Percentiles rank a stretch among this genome's conserved stretches.
Evolutionary conservation across 768 basidiomycete genomes (phyloP).

Genomic region (Coprinopsis cinerea): DNA sequence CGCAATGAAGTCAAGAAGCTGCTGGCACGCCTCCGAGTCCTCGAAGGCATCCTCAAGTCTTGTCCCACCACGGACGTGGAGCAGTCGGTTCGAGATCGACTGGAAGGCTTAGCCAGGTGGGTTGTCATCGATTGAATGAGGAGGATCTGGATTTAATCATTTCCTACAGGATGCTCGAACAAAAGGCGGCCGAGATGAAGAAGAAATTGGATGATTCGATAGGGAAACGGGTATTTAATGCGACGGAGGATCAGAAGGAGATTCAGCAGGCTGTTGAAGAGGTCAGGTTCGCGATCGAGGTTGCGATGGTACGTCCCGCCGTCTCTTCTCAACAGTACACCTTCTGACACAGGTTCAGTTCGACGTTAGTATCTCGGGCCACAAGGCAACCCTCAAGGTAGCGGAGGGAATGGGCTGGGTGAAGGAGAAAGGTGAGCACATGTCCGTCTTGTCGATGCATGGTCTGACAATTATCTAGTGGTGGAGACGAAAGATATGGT

Average conservation of each 20-base stretch:
- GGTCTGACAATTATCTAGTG: too few species aligned
- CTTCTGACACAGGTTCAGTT: not conserved
- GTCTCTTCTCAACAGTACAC: not conserved
- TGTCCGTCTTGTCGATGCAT: not conserved
- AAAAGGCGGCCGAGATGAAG: not conserved
- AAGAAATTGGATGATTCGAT: not conserved
- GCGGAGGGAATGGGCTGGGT: not conserved
- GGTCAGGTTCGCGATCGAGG: not conserved
- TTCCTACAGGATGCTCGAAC: not conserved
- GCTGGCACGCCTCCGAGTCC: too few species aligned
- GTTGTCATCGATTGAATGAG: too few species aligned
- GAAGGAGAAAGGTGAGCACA: not conserved
- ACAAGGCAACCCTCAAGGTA: not conserved
- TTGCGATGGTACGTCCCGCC: not conserved
- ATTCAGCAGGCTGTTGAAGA: not conserved
- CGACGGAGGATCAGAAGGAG: slow-evolving; percentile 20
- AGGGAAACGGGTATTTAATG: slow-evolving; percentile 13
- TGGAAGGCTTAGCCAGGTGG: too few species aligned
- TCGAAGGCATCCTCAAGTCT: too few species aligned
- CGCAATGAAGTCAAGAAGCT: too few species aligned
- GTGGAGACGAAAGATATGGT: not conserved
- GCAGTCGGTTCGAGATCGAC: too few species aligned
- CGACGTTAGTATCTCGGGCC: not conserved
- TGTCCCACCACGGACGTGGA: too few species aligned
- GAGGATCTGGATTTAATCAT: too few species aligned